phyloP scores from a whole-genome alignment of 2,329 filamentous ascomycete species.

The Tolypocladium ovalisporum region DNA sequence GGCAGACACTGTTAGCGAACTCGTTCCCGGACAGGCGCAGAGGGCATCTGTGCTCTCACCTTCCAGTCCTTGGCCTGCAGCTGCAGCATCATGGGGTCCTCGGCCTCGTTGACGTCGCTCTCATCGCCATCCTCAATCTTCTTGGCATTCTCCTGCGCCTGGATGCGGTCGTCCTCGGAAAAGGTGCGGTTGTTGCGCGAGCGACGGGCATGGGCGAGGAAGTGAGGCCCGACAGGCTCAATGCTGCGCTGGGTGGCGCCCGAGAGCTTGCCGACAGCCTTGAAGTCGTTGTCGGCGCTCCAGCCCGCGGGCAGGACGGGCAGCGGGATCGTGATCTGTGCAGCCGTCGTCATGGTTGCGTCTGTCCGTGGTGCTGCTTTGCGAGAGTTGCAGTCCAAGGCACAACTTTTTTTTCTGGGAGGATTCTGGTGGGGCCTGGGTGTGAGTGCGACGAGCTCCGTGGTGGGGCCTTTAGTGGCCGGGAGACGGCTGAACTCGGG shows the following conservation, averaged over 20 bases:
- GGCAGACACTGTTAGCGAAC: not conserved
- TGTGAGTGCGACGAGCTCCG: no score
- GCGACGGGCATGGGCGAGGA: conserved; percentile 91
- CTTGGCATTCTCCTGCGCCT: conserved; percentile 89
- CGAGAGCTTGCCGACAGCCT: conserved; percentile 67
- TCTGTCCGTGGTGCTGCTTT: conserved; percentile 5
- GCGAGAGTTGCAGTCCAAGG: not conserved
- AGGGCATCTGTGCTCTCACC: conserved; percentile 40
- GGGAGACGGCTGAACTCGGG: conserved; percentile 13
- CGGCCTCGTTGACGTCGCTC: conserved; percentile 84
- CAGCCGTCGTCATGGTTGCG: conserved; percentile 50
- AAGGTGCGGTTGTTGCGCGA: conserved; percentile 96
- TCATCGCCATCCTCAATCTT: conserved; percentile 87
- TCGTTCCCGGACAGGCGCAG: not conserved
- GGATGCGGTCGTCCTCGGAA: conserved; percentile 95
- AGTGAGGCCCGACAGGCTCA: conserved; percentile 94
- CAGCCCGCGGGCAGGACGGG: conserved; percentile 71
- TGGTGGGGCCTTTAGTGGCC: not conserved
- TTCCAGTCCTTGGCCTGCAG: conserved; percentile 99
- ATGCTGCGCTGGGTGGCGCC: conserved; percentile 73
- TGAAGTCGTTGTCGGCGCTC: conserved; percentile 87
- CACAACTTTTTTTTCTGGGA: conserved; percentile 4
- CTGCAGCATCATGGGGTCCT: conserved; percentile 85
- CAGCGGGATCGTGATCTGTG: conserved; percentile 53
- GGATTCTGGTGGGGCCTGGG: conserved; percentile 4